Evolutionary conservation across 169 alveolate species (phyloP), one percentile per base, ranked within the genome.

Genomic region (Plasmodium ovale): DNA sequence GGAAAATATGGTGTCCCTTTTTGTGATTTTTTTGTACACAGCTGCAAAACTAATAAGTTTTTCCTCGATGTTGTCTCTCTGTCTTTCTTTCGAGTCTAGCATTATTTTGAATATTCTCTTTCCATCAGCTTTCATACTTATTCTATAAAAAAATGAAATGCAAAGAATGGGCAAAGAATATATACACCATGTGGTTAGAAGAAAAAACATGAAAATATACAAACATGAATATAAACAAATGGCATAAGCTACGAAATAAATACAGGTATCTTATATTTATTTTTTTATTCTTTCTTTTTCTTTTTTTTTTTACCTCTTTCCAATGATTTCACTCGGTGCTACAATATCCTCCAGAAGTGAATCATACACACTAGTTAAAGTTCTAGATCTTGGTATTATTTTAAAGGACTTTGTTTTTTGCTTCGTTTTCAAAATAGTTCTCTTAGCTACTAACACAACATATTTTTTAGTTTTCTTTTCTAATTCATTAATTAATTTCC

Each of bases 281-380:
- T 59, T 1, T 12, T 60, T 56, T 19, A 0, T 14, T 70, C 9
- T 6, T 51, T 47, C 31, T n/a, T 49, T 37, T 69, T 39, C 16
- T 47, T 39, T 16, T 21, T 56, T 19, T 68, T 42, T 72, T 88
- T 90, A 92, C 94, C 93, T 93, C 90, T 96, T 95, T 87, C 99
- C 99, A 62, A 97, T 96, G 56, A 97, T 96, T 68, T 96, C 98
- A 31, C 98, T 93, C 70, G 99, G 99, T 39, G 97, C 97, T 69
- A 97, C 97, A 87, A 98, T 93, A 92, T 98, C 99, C 91, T 98
- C 99, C 58, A 98, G 94, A 72, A 97, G 92, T 65, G 98, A 97
- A 62, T 97, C 99, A 93, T 98, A 99, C 56, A 98, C 99, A 23
- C 97, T 92, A 16, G 99, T 98, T 56, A 98, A 94, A 21, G 99